phyloP scores from a whole-genome alignment of 225 moss, liverwort and hornwort species.

The Marchantia polymorpha region DNA sequence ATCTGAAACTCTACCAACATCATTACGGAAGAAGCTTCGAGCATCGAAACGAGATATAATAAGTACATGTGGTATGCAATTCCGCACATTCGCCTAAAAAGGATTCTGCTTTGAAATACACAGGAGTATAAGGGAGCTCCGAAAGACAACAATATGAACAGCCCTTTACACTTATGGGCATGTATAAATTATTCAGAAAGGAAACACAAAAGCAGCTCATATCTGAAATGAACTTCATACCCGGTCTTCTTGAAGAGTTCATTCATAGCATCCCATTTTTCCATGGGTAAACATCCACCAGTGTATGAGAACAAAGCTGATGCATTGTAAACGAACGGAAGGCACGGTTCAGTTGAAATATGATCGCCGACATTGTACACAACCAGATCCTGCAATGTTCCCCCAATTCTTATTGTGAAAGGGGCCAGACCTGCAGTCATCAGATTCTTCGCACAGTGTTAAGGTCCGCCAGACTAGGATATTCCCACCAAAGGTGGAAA shows the following conservation, averaged over 20 bases:
- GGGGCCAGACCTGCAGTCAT: constrained; percentile 62
- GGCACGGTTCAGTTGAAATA: constrained; percentile 40
- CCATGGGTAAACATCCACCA: constrained; percentile 70
- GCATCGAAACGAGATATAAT: not conserved
- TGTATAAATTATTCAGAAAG: not conserved
- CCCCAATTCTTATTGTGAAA: constrained; percentile 75
- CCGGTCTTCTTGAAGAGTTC: constrained; percentile 61
- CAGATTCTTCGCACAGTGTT: not conserved
- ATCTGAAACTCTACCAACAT: not conserved
- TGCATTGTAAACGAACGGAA: constrained; percentile 54
- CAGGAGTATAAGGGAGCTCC: not conserved
- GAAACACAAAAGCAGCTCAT: not conserved
- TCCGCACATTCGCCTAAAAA: not conserved
- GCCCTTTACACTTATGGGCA: not conserved
- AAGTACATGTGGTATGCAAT: not conserved
- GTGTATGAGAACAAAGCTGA: constrained; percentile 58
- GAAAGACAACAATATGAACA: not conserved
- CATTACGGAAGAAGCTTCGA: not conserved
- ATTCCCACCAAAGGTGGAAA: not conserved
- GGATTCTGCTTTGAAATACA: not conserved
- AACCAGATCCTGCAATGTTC: constrained; percentile 79
- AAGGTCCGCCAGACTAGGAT: not conserved
- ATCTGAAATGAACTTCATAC: constrained; percentile 35
- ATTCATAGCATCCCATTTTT: constrained; percentile 78
- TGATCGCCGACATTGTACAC: constrained; percentile 65